Evolutionary conservation across 768 basidiomycete genomes (phyloP), one percentile per base, ranked within the genome.

Genomic region (Mycena galericulata): DNA sequence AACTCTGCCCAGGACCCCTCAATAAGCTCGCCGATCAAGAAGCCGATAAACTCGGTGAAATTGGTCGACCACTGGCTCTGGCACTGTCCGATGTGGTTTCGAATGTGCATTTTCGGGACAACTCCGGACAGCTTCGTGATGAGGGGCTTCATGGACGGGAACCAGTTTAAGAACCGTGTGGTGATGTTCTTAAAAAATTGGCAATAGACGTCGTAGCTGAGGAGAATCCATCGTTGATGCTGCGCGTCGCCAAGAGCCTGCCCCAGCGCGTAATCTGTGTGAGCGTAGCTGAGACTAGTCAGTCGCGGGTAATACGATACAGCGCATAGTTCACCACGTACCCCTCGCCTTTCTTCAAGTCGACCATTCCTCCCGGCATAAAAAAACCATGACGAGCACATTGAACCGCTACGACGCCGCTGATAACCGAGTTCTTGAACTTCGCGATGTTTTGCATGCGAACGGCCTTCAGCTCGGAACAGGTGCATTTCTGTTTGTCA

Each of bases 181-280:
- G 50, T 75, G n/a, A 45, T 45, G 14, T 36, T 36, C 43, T 45
- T 45, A n/a, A 45, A 45, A 22, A 4, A 78, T 15, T 72, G 74
- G 51, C 79, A 79, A 71, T 71, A 76, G 24, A 80, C 77, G 55
- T 80, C 78, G 45, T 79, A 80, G 55, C 67, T 73, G 8, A 78
- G 47, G 53, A 68, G 62, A 18, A 77, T 75, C 68, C 71, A 74
- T 4, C 73, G 63, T 10, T 56, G 62, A 20, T 53, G 6, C 10
- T 32, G 22, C 29, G n/a, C 24, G 18, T 53, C 36, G 7, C 50
- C 30, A 2, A 62, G 46, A 27, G 46, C 38, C 5, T 30, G 30
- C 1, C 15, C 10, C 18, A 68, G 30, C 4, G 67, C 67, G 22
- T 24, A 49, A 34, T 68, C 61, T 6, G 59, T 67, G 41, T 41